Evolutionary conservation across 768 basidiomycete species (phyloP).

Genomic region (Lentinula guzmanii): DNA sequence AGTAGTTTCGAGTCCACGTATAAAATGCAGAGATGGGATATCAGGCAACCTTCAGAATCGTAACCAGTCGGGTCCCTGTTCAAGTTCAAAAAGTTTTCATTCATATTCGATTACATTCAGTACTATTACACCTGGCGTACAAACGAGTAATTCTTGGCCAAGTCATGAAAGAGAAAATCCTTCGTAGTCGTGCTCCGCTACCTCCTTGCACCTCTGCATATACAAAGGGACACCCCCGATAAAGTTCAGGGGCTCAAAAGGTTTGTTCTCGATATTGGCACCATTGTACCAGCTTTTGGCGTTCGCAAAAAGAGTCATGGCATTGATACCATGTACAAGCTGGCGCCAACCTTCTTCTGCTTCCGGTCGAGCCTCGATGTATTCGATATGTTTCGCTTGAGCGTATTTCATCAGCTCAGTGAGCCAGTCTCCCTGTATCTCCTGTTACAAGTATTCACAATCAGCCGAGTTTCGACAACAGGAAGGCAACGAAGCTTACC

Average conservation of each 20-base stretch:
- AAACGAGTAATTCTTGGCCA: background rate
- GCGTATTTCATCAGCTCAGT: constrained; percentile 9
- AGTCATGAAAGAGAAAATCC: constrained; percentile 6
- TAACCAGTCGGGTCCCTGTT: too few relatives aligned
- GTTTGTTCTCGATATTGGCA: constrained; percentile 11
- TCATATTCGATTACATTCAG: too few relatives aligned
- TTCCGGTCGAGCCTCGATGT: constrained; percentile 9
- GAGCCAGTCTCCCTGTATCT: constrained; percentile 14
- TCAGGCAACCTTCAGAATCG: too few relatives aligned
- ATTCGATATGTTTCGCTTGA: constrained; percentile 7
- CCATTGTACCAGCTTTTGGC: constrained; percentile 12
- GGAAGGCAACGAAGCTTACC: constrained; percentile 3
- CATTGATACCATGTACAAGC: background rate
- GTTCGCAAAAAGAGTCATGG: background rate
- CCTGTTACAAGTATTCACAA: constrained; percentile 3
- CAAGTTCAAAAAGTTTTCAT: too few relatives aligned
- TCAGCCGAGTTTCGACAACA: background rate
- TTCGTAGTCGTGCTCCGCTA: constrained; percentile 10
- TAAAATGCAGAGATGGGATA: too few relatives aligned
- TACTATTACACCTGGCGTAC: too few relatives aligned
- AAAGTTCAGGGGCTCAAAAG: constrained; percentile 8
- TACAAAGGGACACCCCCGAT: constrained; percentile 10
- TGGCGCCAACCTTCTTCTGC: constrained; percentile 11
- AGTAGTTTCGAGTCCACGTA: too few relatives aligned
- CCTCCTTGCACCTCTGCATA: constrained; percentile 1